Conservation (phyloP, 2,329 filamentous ascomycete species). For the Penicillium sp. region DNA sequence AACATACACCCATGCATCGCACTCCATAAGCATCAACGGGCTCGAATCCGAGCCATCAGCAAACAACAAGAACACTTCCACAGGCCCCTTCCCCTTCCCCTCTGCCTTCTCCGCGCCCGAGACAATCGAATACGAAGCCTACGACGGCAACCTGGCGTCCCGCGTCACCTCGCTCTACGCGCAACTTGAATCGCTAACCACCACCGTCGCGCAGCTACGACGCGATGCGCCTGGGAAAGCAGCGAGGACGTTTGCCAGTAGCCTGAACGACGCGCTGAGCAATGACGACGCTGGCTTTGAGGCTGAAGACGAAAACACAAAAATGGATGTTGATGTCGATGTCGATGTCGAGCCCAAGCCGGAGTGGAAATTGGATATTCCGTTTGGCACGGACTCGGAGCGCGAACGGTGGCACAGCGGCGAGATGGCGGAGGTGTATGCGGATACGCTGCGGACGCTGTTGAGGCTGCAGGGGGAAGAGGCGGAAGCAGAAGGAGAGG, state of each 20-base stretch:
- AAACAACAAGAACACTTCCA: slow-evolving; percentile 12
- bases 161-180: slow-evolving; percentile 44
- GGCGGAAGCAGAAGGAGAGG: slow-evolving; percentile 17
- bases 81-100: slow-evolving; percentile 24
- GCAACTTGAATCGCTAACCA: slow-evolving; percentile 46
- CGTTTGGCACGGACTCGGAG: slow-evolving; percentile 31
- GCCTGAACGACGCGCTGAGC: slow-evolving; percentile 31
- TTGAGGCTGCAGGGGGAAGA: slow-evolving; percentile 36
- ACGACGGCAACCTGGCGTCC: slow-evolving; percentile 41
- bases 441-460: slow-evolving; percentile 36
- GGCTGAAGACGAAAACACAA: slow-evolving; percentile 23
- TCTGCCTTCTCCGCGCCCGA: slow-evolving; percentile 35
- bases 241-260: slow-evolving; percentile 35
- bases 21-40: slow-evolving; percentile 47
- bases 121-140: slow-evolving; percentile 46
- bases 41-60: slow-evolving; percentile 31
- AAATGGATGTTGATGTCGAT: slow-evolving; percentile 5
- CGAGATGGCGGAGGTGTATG: slow-evolving; percentile 41
- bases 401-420: slow-evolving; percentile 37
- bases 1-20: slow-evolving; percentile 41
- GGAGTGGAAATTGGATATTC: slow-evolving; percentile 29
- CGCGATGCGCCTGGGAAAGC: slow-evolving; percentile 42
- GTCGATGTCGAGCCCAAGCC: slow-evolving; percentile 12
- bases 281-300: slow-evolving; percentile 50
- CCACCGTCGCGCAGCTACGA: slow-evolving; percentile 44